These are phyloP conservation scores for Termitomyces sp. DNA, from an alignment of 1,284 basidiomycete species.

Conservation along the genomic window DNA sequence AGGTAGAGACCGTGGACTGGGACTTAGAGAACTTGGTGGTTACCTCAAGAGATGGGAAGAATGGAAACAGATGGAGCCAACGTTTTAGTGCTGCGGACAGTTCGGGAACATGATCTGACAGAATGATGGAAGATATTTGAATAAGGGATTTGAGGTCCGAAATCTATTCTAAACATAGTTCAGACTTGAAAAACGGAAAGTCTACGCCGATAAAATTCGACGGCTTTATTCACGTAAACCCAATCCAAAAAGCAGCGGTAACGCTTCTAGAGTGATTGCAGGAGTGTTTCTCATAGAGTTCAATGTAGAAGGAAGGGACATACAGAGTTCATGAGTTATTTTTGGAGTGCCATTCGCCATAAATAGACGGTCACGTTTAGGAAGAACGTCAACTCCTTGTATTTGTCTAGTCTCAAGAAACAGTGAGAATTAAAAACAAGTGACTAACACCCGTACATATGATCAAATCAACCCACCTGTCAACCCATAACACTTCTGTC, in stretches of 20 bases:
- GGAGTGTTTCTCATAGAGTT: not conserved
- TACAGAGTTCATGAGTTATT: not conserved
- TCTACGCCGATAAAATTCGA: not conserved
- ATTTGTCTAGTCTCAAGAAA: not conserved
- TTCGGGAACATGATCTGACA: not conserved
- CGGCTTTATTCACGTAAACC: not conserved
- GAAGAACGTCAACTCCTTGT: too few relatives aligned
- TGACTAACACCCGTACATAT: not conserved
- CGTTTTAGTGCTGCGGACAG: slow-evolving; percentile 1
- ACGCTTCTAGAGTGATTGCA: not conserved
- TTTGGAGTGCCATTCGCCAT: not conserved
- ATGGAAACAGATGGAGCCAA: not conserved
- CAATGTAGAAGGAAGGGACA: not conserved
- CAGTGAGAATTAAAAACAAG: not conserved
- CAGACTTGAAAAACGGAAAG: not conserved
- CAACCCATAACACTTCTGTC: not conserved
- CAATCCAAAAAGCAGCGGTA: too few relatives aligned
- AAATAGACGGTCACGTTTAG: not conserved
- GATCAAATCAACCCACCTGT: not conserved
- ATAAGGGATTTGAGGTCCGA: not conserved
- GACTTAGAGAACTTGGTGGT: not conserved
- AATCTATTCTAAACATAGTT: slow-evolving; percentile 2
- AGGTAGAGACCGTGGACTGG: not conserved
- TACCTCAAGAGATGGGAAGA: not conserved
- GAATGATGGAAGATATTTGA: not conserved